Evolutionary conservation across 495 filamentous ascomycete species (phyloP).

Genomic region (Neurospora africana): DNA sequence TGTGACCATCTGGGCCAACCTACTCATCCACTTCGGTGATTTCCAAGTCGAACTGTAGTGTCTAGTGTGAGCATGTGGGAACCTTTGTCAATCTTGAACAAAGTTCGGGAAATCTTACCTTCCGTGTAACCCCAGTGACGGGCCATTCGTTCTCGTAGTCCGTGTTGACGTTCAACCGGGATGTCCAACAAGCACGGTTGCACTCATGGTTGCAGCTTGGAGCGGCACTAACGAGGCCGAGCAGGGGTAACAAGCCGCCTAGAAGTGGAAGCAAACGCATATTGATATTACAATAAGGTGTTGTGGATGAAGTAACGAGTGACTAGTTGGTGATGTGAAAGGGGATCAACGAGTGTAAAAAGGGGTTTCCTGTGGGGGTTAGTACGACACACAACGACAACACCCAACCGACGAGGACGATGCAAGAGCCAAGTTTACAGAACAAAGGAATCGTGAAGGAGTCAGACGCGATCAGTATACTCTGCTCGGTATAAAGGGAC

Average conservation of each 20-base stretch:
- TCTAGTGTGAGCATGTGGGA: background rate
- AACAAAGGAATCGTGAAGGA: background rate
- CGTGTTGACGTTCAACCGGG: background rate
- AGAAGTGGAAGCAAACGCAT: background rate
- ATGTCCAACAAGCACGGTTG: conserved; percentile 1
- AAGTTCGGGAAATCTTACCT: background rate
- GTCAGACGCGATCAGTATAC: background rate
- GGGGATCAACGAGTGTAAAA: background rate
- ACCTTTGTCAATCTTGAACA: too few relatives aligned
- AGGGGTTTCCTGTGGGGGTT: background rate
- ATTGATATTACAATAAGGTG: background rate
- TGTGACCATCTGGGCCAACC: conserved; percentile 28
- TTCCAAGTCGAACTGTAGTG: conserved; percentile 13
- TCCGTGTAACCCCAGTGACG: background rate
- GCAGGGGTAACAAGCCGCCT: background rate
- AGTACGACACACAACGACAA: background rate
- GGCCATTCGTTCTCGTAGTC: conserved; percentile 4
- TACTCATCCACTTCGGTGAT: conserved; percentile 9
- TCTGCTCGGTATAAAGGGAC: background rate
- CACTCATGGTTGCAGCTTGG: conserved; percentile 22
- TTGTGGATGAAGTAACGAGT: background rate
- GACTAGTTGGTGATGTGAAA: background rate
- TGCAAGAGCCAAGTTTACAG: background rate
- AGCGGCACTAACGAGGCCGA: background rate
- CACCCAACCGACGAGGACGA: background rate